phyloP scores from a whole-genome alignment of 495 filamentous ascomycete genomes.

The Podospora australis region DNA sequence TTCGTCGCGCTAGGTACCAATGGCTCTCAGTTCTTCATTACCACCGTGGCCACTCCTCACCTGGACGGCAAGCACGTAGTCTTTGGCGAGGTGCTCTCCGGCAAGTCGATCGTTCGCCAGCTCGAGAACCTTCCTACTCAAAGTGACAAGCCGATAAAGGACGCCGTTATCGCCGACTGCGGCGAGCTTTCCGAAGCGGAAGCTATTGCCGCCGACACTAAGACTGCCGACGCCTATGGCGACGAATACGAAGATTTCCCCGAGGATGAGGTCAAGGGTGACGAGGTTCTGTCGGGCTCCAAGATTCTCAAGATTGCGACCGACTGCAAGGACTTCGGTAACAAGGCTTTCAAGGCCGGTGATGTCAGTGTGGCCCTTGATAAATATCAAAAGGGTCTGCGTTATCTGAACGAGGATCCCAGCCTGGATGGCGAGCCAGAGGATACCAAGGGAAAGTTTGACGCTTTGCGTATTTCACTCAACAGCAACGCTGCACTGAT shows the following conservation, averaged over 20 bases:
- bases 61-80: constrained; percentile 97
- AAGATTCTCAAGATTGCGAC: constrained; percentile 71
- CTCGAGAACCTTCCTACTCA: constrained; percentile 82
- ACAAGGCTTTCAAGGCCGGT: constrained; percentile 78
- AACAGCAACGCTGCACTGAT: constrained; percentile 44
- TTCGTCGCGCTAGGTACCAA: constrained; percentile 59
- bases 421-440: constrained; percentile 60
- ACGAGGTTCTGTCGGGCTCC: constrained; percentile 47
- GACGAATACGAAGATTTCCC: constrained; percentile 96
- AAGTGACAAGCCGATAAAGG: constrained; percentile 69
- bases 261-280: constrained; percentile 59
- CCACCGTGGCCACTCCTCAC: constrained; percentile 87
- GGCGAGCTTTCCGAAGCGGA: constrained; percentile 73
- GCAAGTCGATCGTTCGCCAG: constrained; percentile 84
- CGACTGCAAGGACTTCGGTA: constrained; percentile 89
- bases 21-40: constrained; percentile 97
- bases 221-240: constrained; percentile 68
- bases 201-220: constrained; percentile 54
- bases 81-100: constrained; percentile 89
- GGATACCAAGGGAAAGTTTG: constrained; percentile 60
- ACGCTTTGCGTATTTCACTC: constrained; percentile 48
- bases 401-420: constrained; percentile 88
- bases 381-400: constrained; percentile 97
- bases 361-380: constrained; percentile 66
- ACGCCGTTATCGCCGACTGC: constrained; percentile 74